Conservation (phyloP, 352 stramenopile genomes). For the Lagenidium giganteum region DNA sequence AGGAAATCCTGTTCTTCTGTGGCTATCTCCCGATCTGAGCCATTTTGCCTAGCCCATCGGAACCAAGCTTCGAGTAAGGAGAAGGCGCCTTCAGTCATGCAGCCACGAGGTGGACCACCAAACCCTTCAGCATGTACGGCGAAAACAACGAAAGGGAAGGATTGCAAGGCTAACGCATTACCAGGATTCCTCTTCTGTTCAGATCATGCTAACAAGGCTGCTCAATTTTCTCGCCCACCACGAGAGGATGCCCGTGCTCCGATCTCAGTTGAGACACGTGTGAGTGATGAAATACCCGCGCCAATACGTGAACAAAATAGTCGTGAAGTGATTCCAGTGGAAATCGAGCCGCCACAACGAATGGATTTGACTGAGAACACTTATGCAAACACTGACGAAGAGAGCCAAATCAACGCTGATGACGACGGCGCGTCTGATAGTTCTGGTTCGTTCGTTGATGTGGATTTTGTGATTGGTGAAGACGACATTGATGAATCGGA, state of each 20-base stretch:
- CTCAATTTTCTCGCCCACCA: no score
- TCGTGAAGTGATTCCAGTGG: no score
- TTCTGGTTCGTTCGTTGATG: slow-evolving; percentile 31
- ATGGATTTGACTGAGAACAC: neutral
- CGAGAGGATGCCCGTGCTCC: no score
- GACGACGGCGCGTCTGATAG: slow-evolving; percentile 15
- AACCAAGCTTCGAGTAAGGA: slow-evolving; percentile 3
- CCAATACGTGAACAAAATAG: no score
- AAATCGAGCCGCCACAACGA: no score
- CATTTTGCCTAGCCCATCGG: slow-evolving; percentile 7
- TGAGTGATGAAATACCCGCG: no score
- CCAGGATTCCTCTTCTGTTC: slow-evolving; percentile 27
- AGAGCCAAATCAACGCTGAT: slow-evolving; percentile 3
- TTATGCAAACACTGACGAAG: neutral
- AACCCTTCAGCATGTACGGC: no score
- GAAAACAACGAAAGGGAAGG: slow-evolving; percentile 37
- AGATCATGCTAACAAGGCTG: slow-evolving; percentile 20
- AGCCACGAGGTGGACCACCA: no score
- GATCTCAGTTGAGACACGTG: no score
- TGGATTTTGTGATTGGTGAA: slow-evolving; percentile 24
- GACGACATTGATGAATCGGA: slow-evolving; percentile 79
- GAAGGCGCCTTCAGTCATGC: no score
- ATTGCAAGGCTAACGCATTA: slow-evolving; percentile 25
- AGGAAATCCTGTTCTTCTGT: slow-evolving; percentile 26
- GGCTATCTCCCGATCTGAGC: slow-evolving; percentile 17